Conservation (phyloP, 1,139 yeast genomes). For the Magnusiomyces magnusii region DNA sequence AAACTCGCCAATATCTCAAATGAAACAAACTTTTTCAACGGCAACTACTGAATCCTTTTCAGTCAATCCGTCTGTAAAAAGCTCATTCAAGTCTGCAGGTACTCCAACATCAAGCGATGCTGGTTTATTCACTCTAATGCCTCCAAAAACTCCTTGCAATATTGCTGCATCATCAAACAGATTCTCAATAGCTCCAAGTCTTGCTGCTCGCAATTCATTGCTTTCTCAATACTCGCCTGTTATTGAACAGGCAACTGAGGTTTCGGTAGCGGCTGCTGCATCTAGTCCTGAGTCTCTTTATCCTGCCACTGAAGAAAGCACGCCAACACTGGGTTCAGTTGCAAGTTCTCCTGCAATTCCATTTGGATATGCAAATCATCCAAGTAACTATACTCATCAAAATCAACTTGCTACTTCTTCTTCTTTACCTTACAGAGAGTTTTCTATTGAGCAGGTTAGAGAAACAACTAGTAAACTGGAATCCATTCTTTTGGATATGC, state of each 20-base stretch:
- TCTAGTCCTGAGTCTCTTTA: neutral
- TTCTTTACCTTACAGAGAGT: neutral
- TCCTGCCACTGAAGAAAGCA: neutral
- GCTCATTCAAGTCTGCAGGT: neutral
- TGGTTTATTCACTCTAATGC: neutral
- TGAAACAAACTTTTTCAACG: too few species aligned
- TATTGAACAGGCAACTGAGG: conserved; percentile 18
- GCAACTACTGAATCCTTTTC: too few species aligned
- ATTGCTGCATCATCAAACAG: neutral
- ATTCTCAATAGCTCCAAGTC: conserved; percentile 15
- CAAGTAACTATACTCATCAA: neutral
- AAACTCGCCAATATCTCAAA: too few species aligned
- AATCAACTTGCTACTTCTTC: neutral
- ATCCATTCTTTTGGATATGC: conserved; percentile 21
- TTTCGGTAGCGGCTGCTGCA: conserved; percentile 5
- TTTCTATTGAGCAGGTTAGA: conserved; percentile 20
- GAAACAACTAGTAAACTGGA: conserved; percentile 23
- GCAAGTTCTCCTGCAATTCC: neutral
- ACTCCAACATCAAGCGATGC: neutral
- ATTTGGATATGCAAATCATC: neutral
- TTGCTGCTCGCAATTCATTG: conserved; percentile 14
- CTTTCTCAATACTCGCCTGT: conserved; percentile 20
- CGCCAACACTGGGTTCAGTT: neutral
- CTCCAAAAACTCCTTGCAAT: neutral
- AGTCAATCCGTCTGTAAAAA: too few species aligned